Conservation (phyloP, 768 basidiomycete genomes). For the Hemileccinum impolitum region DNA sequence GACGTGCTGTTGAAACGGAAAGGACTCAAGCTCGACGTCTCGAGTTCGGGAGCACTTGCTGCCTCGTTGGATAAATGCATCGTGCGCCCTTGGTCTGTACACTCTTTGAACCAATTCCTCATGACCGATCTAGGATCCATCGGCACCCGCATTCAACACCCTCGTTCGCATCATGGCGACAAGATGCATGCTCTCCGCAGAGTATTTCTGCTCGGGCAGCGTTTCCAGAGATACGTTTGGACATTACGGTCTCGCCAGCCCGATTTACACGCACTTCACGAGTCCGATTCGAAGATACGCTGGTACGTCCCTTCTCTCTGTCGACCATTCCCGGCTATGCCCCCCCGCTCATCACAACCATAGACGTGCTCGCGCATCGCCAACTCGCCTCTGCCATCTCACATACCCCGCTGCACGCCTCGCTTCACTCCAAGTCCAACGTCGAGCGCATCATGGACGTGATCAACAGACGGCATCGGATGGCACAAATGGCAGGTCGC, state of each 20-base stretch:
- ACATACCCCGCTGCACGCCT: constrained; percentile 77
- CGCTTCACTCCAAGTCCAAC: constrained; percentile 82
- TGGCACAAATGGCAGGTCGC: constrained; percentile 96
- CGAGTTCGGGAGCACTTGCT: constrained; percentile 86
- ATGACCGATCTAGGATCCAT: constrained; percentile 56
- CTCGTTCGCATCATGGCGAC: constrained; percentile 99
- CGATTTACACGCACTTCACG: constrained; percentile 98
- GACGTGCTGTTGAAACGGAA: constrained; percentile 87
- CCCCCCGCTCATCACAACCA: neutral
- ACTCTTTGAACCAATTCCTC: neutral
- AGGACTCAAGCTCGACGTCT: constrained; percentile 81
- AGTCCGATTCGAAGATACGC: constrained; percentile 97
- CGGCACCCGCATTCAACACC: constrained; percentile 91
- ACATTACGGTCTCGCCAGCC: constrained; percentile 95
- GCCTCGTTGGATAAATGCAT: constrained; percentile 84
- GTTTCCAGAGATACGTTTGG: constrained; percentile 90
- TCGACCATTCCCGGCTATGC: neutral
- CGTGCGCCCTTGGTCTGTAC: constrained; percentile 42
- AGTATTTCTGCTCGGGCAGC: constrained; percentile 96
- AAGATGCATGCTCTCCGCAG: constrained; percentile 95
- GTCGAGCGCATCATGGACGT: constrained; percentile 84
- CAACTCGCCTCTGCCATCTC: constrained; percentile 90
- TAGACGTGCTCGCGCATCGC: constrained; percentile 91
- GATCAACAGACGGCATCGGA: constrained; percentile 88
- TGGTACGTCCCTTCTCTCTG: constrained; percentile 42